Conservation (phyloP, 176 grass and related monocot genomes). For the Cymbopogon citratus region DNA sequence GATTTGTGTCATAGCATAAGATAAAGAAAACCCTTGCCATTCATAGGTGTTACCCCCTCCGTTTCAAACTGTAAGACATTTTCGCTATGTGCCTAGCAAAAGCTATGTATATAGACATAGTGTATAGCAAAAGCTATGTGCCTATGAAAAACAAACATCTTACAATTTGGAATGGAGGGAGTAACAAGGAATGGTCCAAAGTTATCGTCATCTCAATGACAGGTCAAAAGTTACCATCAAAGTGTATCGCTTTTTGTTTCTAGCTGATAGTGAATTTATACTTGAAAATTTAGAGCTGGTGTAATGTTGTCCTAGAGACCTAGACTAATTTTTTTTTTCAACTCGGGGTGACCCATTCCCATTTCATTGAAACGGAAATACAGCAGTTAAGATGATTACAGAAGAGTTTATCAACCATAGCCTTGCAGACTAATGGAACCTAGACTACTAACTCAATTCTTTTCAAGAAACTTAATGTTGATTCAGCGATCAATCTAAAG, state of each 20-base stretch:
- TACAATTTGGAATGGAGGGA: background rate
- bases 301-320: no score
- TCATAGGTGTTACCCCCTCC: background rate
- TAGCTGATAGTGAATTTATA: background rate
- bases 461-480: background rate
- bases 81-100: background rate
- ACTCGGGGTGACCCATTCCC: no score
- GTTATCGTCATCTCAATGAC: background rate
- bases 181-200: background rate
- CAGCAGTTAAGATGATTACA: no score
- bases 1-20: background rate
- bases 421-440: no score
- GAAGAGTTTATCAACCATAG: no score
- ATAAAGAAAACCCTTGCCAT: background rate
- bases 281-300: background rate
- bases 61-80: background rate
- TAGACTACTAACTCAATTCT: background rate
- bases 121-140: no score
- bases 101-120: no score
- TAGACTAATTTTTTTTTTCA: no score
- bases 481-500: background rate
- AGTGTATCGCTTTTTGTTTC: background rate
- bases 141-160: background rate
- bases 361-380: no score
- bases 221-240: background rate